A percentile compares a stretch with the other conserved stretches of the same genome.
Conservation (phyloP, 768 basidiomycete species). For the Leccinum disarticulatum region DNA sequence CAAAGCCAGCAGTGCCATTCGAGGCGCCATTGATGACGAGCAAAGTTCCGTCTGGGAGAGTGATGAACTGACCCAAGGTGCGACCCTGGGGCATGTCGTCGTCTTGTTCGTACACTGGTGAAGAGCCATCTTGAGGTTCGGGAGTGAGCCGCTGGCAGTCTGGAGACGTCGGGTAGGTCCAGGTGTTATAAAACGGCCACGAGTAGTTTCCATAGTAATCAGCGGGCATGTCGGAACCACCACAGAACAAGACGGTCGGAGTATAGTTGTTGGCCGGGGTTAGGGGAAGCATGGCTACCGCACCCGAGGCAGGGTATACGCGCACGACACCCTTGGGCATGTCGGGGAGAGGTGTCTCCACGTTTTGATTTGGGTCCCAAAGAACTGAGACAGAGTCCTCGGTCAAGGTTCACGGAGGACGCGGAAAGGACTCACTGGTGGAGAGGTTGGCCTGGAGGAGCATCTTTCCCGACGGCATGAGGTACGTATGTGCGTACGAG, state of each 20-base stretch:
- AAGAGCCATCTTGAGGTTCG: conserved; percentile 69
- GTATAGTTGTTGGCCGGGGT: conserved; percentile 87
- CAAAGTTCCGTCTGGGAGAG: conserved; percentile 75
- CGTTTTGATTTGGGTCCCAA: conserved; percentile 54
- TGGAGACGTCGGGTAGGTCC: conserved; percentile 62
- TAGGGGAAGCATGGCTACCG: conserved; percentile 85
- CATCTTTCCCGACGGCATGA: conserved; percentile 72
- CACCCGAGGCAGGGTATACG: conserved; percentile 90
- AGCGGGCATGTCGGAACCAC: conserved; percentile 78
- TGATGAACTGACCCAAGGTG: conserved; percentile 92
- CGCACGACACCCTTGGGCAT: conserved; percentile 76
- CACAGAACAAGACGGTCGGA: conserved; percentile 87
- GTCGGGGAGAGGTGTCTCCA: conserved; percentile 61
- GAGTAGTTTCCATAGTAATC: conserved; percentile 76
- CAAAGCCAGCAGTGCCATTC: conserved; percentile 90
- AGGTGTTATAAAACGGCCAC: conserved; percentile 71
- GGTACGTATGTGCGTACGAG: conserved; percentile 69
- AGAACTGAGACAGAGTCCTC: conserved; percentile 35
- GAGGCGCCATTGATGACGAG: conserved; percentile 78
- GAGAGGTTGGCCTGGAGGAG: conserved; percentile 79
- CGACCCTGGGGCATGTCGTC: conserved; percentile 73
- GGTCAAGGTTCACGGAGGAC: neutral
- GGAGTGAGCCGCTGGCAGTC: conserved; percentile 87
- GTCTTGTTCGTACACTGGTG: conserved; percentile 62
- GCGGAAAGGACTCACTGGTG: conserved; percentile 49